phyloP scores from a whole-genome alignment of 495 filamentous ascomycete species.

The Diplogelasinospora grovesii region DNA sequence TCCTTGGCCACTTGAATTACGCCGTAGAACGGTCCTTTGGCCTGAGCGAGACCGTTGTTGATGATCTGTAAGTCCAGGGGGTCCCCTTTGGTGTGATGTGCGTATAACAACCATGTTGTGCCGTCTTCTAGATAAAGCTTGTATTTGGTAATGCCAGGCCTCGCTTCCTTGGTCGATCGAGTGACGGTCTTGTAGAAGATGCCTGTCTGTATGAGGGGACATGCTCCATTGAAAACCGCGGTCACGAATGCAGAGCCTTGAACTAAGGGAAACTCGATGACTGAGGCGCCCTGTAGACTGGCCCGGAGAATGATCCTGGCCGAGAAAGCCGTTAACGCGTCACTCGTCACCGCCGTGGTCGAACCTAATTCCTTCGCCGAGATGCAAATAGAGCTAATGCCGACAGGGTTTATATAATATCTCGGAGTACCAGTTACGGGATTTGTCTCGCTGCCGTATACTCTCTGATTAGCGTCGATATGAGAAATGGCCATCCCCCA shows the following conservation, averaged over 20 bases:
- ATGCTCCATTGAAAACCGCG: constrained; percentile 61
- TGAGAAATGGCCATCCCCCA: constrained; percentile 77
- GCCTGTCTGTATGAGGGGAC: constrained; percentile 66
- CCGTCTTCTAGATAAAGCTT: constrained; percentile 63
- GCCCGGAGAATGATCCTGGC: constrained; percentile 61
- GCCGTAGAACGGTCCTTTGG: constrained; percentile 50
- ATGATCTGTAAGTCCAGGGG: constrained; percentile 39
- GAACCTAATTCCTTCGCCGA: constrained; percentile 66
- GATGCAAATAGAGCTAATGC: constrained; percentile 71
- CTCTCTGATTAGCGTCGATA: constrained; percentile 55
- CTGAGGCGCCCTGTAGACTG: constrained; percentile 41
- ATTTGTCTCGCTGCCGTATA: constrained; percentile 49
- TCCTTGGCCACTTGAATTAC: constrained; percentile 77
- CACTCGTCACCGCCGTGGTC: constrained; percentile 54
- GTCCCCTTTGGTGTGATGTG: constrained; percentile 44
- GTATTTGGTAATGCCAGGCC: constrained; percentile 70
- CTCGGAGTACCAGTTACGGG: constrained; percentile 47
- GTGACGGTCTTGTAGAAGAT: constrained; percentile 66
- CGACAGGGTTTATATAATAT: constrained; percentile 78
- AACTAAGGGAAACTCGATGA: constrained; percentile 71
- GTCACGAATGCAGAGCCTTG: constrained; percentile 90
- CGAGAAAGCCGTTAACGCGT: constrained; percentile 61
- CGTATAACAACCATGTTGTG: constrained; percentile 76
- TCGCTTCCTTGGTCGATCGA: constrained; percentile 48
- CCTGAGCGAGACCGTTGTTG: constrained; percentile 38